These are phyloP conservation scores for Hyaloscypha finlandica DNA, from an alignment of 495 filamentous ascomycete genomes.

Conservation along the genomic window DNA sequence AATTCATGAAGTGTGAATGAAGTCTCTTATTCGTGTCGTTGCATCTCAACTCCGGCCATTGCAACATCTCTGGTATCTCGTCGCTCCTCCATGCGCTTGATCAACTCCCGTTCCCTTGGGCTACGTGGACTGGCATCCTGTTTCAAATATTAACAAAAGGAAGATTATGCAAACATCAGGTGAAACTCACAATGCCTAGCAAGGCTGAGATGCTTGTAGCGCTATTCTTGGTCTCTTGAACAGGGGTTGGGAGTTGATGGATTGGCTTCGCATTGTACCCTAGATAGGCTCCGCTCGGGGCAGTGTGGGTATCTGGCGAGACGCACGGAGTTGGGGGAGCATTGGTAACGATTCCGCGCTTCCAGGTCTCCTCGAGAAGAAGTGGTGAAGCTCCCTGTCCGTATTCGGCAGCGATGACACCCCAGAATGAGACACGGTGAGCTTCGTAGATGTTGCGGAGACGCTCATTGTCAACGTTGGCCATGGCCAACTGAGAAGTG, in stretches of 20 bases:
- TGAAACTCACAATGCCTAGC: slow-evolving; percentile 44
- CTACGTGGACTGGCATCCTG: slow-evolving; percentile 51
- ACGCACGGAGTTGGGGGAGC: slow-evolving; percentile 37
- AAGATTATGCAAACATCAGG: background rate
- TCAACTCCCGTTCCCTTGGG: slow-evolving; percentile 54
- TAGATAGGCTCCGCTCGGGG: slow-evolving; percentile 21
- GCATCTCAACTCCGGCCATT: slow-evolving; percentile 25
- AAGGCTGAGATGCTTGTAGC: slow-evolving; percentile 58
- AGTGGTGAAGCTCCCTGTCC: slow-evolving; percentile 62
- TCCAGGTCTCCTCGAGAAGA: slow-evolving; percentile 70
- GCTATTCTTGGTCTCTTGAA: slow-evolving; percentile 36
- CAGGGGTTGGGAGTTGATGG: slow-evolving; percentile 29
- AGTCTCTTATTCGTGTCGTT: slow-evolving; percentile 17
- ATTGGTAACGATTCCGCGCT: slow-evolving; percentile 40
- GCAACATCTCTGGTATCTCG: slow-evolving; percentile 28
- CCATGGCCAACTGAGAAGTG: slow-evolving; percentile 32
- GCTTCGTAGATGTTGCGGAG: slow-evolving; percentile 68
- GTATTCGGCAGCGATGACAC: slow-evolving; percentile 68
- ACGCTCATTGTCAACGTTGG: slow-evolving; percentile 63
- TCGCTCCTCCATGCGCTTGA: slow-evolving; percentile 49
- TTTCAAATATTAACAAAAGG: slow-evolving; percentile 12
- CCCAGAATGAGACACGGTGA: slow-evolving; percentile 73
- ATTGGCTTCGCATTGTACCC: slow-evolving; percentile 25
- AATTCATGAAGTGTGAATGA: slow-evolving; percentile 17
- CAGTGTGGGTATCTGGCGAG: slow-evolving; percentile 30